These are phyloP conservation scores for Trichoderma gracile DNA, from an alignment of 2,329 filamentous ascomycete species.

Conservation along the genomic window DNA sequence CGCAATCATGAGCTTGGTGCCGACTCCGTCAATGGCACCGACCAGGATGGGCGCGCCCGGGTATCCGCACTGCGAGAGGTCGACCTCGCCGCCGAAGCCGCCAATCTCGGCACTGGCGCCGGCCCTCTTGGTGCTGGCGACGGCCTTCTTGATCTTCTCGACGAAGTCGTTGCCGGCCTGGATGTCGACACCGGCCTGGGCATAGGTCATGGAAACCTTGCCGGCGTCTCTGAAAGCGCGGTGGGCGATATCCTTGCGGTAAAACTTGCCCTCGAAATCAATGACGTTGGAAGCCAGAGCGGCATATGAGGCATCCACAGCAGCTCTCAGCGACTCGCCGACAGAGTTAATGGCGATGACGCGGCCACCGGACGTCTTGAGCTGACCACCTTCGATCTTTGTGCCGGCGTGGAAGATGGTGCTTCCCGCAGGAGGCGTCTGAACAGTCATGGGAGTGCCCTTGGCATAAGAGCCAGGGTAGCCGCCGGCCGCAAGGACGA, in stretches of 20 bases:
- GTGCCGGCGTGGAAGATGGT: slow-evolving; percentile 95
- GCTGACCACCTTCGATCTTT: slow-evolving; percentile 58
- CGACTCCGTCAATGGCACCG: slow-evolving; percentile 94
- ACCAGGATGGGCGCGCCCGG: slow-evolving; percentile 75
- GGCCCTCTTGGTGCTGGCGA: slow-evolving; percentile 79
- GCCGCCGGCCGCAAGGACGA: slow-evolving; percentile 89
- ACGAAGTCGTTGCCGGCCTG: slow-evolving; percentile 93
- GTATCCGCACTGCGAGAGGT: slow-evolving; percentile 70
- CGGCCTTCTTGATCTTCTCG: slow-evolving; percentile 84
- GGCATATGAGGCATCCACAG: slow-evolving; percentile 84
- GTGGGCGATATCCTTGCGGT: slow-evolving; percentile 87
- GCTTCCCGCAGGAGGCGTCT: slow-evolving; percentile 45
- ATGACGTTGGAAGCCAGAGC: slow-evolving; percentile 69
- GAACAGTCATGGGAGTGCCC: slow-evolving; percentile 62
- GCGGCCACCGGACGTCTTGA: slow-evolving; percentile 80
- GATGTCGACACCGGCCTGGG: slow-evolving; percentile 89
- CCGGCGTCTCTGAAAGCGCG: slow-evolving; percentile 59
- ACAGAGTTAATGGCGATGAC: slow-evolving; percentile 92
- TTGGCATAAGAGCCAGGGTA: slow-evolving; percentile 88
- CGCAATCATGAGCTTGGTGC: slow-evolving; percentile 95
- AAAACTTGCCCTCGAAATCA: slow-evolving; percentile 87
- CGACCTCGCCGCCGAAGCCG: slow-evolving; percentile 76
- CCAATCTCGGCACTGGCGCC: slow-evolving; percentile 93
- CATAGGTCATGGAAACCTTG: slow-evolving; percentile 72
- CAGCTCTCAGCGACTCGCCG: slow-evolving; percentile 69